phyloP scores from a whole-genome alignment of 805 yeast genomes.

The Yamadazyma takamatsuzukensis region DNA sequence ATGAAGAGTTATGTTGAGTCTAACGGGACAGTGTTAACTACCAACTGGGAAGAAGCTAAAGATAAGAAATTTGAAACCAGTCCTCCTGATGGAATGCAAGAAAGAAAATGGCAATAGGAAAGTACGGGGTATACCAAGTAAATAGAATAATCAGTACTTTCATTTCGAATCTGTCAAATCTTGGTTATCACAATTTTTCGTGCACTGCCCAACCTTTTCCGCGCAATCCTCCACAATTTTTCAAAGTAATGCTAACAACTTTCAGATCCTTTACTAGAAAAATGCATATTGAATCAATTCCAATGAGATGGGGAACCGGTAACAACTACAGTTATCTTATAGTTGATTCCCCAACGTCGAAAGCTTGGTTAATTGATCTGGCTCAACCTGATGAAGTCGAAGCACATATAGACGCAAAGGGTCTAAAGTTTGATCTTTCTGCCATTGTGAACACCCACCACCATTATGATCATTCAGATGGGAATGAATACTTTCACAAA shows the following conservation, averaged over 20 bases:
- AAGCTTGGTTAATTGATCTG: constrained; percentile 87
- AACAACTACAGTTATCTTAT: constrained; percentile 86
- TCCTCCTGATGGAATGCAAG: constrained; percentile 75
- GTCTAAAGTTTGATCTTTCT: constrained; percentile 46
- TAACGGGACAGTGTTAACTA: constrained; percentile 88
- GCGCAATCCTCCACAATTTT: background rate
- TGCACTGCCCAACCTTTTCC: no score
- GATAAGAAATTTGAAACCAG: constrained; percentile 57
- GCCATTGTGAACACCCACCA: constrained; percentile 95
- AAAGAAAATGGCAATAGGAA: constrained; percentile 43
- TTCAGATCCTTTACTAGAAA: constrained; percentile 26
- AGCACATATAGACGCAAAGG: constrained; percentile 43
- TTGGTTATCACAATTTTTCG: no score
- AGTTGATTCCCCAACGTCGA: constrained; percentile 59
- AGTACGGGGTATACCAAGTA: no score
- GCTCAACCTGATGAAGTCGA: constrained; percentile 72
- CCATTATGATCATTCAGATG: constrained; percentile 93
- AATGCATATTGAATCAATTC: constrained; percentile 81
- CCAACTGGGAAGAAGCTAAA: constrained; percentile 88
- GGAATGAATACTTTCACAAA: constrained; percentile 52
- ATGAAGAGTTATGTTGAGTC: constrained; percentile 93
- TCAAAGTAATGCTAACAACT: background rate
- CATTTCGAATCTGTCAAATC: no score
- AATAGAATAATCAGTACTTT: no score
- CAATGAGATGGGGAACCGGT: constrained; percentile 94